phyloP scores from a whole-genome alignment of 148 eudicot genomes.

The Cornus suecica region DNA sequence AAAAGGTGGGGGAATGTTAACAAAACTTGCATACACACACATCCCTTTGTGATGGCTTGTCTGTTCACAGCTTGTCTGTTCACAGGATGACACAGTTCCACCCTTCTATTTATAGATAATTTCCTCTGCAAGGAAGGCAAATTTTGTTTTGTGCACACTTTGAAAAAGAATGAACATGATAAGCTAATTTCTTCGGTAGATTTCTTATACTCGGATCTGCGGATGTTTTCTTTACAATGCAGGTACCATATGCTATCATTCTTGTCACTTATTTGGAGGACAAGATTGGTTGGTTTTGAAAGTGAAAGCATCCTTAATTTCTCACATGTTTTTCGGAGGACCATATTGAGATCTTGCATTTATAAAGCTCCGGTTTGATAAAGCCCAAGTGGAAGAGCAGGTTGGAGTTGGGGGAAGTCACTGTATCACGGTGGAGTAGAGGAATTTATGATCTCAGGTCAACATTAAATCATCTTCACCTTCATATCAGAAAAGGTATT shows the following conservation, averaged over 20 bases:
- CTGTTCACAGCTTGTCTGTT: not conserved
- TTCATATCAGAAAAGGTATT: not conserved
- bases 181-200: not conserved
- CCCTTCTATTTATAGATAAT: conserved; percentile 8
- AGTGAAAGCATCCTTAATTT: not conserved
- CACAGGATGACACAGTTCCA: not conserved
- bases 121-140: not conserved
- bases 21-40: not conserved
- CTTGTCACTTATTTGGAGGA: not conserved
- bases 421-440: not conserved
- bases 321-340: conserved; percentile 10
- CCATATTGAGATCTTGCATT: conserved; percentile 4
- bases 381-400: not conserved
- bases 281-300: not conserved
- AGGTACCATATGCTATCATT: conserved; percentile 7
- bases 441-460: not conserved
- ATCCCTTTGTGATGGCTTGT: too few relatives aligned
- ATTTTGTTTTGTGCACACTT: too few relatives aligned
- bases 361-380: not conserved
- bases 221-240: conserved; percentile 17
- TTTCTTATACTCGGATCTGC: conserved; percentile 9
- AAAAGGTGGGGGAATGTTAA: not conserved
- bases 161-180: not conserved
- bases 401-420: conserved; percentile 4
- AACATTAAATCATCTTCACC: not conserved